A percentile compares a stretch with the other conserved stretches of the same genome.
Conservation (phyloP, 805 yeast species). For the Komagataella pseudopastoris region DNA sequence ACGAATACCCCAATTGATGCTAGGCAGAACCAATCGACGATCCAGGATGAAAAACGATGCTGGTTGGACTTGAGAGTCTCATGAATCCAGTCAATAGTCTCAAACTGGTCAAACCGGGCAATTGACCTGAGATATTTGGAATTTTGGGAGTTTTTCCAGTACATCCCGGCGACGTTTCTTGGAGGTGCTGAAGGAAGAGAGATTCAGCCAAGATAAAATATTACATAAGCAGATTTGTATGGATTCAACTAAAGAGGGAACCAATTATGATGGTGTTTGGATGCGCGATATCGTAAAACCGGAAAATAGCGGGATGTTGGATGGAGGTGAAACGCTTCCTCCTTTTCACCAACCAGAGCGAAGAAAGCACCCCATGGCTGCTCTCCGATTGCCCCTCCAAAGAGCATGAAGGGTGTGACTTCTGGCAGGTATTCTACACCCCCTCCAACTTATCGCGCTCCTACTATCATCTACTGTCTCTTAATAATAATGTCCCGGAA, state of each 20-base stretch:
- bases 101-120: slow-evolving; percentile 43
- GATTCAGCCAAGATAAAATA: not conserved
- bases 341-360: not conserved
- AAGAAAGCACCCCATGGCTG: not conserved
- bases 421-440: not conserved
- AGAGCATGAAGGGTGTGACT: not conserved
- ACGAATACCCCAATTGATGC: slow-evolving; percentile 63
- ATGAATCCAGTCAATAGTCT: slow-evolving; percentile 60
- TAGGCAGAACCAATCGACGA: slow-evolving; percentile 59
- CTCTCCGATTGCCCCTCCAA: not conserved
- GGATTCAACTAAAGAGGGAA: not conserved
- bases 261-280: not conserved
- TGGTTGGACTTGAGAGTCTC: slow-evolving; percentile 40
- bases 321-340: not conserved
- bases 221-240: not conserved
- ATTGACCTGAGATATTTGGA: slow-evolving; percentile 11
- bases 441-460: not conserved
- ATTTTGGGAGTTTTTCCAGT: not conserved
- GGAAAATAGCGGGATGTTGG: not conserved
- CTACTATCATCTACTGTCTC: too few relatives aligned
- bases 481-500: not conserved
- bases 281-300: not conserved
- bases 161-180: not conserved
- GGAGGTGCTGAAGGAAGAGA: not conserved
- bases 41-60: slow-evolving; percentile 9